Conservation (phyloP, 2,329 filamentous ascomycete genomes). For the Colletotrichum sp. region DNA sequence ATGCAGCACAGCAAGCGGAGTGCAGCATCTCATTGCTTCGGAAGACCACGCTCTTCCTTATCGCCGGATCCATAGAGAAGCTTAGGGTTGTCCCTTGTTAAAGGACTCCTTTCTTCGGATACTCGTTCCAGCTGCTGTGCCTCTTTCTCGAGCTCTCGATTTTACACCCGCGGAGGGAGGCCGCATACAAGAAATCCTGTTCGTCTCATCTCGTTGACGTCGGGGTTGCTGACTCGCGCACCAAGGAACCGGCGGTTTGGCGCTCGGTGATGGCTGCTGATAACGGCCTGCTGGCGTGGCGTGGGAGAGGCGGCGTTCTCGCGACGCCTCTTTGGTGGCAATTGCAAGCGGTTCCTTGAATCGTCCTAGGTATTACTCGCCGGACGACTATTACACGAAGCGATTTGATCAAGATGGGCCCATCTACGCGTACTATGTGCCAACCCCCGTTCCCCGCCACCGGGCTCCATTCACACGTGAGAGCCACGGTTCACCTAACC, state of each 20-base stretch:
- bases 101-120: not conserved
- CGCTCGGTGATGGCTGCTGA: not conserved
- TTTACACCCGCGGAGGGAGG: not conserved
- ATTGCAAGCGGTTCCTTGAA: not conserved
- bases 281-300: not conserved
- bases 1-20: not conserved
- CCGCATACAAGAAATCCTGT: not conserved
- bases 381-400: not conserved
- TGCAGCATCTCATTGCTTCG: not conserved
- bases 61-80: not conserved
- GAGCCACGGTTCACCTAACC: not conserved
- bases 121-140: not conserved
- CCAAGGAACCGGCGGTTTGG: not conserved
- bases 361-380: not conserved
- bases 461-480: not conserved
- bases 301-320: not conserved
- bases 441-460: not conserved
- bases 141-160: not conserved
- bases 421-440: not conserved
- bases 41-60: not conserved
- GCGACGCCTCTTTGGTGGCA: not conserved
- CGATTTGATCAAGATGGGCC: conserved; percentile 1
- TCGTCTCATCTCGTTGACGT: conserved; percentile 2
- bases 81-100: conserved; percentile 7
- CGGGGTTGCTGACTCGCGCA: conserved; percentile 9